Evolutionary conservation across 176 grass and related monocot species (phyloP).

Genomic region (Oryza australiensis): DNA sequence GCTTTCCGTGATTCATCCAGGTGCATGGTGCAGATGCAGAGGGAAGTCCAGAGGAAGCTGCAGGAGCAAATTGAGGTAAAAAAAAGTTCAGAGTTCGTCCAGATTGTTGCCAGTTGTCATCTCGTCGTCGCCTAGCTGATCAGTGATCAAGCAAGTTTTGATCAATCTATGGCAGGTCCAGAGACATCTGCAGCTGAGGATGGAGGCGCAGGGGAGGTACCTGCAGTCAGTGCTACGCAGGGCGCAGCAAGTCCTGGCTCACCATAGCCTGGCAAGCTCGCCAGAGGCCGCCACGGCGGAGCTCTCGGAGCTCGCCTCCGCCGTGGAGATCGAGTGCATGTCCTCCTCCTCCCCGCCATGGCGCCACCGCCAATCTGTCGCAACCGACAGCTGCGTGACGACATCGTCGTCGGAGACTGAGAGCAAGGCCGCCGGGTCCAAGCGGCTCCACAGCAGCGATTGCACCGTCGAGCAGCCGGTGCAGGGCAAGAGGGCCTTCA

Average conservation of each 20-base stretch:
- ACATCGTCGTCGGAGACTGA: constrained; percentile 41
- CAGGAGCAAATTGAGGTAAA: constrained; percentile 81
- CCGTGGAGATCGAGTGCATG: constrained; percentile 47
- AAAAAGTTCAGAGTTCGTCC: background rate
- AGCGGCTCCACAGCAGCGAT: constrained; percentile 36
- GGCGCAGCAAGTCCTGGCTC: constrained; percentile 60
- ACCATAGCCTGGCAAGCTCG: constrained; percentile 28
- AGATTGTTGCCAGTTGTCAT: background rate
- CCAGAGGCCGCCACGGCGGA: constrained; percentile 47
- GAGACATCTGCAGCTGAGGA: constrained; percentile 85
- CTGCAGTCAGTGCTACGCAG: constrained; percentile 73
- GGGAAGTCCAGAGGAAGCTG: constrained; percentile 62
- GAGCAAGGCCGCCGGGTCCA: constrained; percentile 36
- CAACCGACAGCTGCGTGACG: constrained; percentile 71
- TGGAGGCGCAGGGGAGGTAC: constrained; percentile 95
- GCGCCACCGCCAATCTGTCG: constrained; percentile 14
- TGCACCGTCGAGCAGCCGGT: constrained; percentile 39
- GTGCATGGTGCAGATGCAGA: constrained; percentile 57
- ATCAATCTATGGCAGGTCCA: constrained; percentile 56
- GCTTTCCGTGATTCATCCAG: constrained; percentile 36
- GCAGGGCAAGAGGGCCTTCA: constrained; percentile 39
- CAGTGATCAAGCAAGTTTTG: constrained; percentile 6
- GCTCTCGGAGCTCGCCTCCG: constrained; percentile 62
- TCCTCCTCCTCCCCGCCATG: constrained; percentile 32
- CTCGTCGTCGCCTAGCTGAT: background rate